Percentiles rank a stretch among this genome's conserved stretches.
Conservation (phyloP, 768 basidiomycete species). For the Tricholoma sp. region DNA sequence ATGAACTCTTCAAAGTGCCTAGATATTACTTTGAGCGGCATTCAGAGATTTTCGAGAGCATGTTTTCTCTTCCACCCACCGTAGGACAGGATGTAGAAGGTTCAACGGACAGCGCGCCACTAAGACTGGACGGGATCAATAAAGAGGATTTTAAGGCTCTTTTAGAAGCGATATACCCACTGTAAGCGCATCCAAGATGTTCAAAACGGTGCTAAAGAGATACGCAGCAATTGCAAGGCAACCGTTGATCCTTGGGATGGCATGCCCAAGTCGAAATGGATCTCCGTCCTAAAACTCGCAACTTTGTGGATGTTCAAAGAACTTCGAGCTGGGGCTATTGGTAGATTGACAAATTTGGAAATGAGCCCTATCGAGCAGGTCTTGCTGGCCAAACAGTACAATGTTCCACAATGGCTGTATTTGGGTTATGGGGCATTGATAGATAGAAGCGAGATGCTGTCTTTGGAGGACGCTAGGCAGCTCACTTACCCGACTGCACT, state of each 20-base stretch:
- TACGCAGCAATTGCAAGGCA: not conserved
- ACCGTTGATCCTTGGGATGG: no score
- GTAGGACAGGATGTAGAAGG: not conserved
- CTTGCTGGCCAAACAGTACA: constrained; percentile 24
- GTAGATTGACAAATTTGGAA: no score
- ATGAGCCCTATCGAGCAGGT: constrained; percentile 25
- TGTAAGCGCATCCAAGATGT: not conserved
- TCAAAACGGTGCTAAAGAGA: not conserved
- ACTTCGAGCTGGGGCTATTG: constrained; percentile 24
- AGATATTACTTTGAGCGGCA: constrained; percentile 17
- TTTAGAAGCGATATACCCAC: not conserved
- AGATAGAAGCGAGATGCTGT: no score
- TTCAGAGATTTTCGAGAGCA: constrained; percentile 20
- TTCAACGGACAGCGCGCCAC: not conserved
- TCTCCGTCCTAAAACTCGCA: constrained; percentile 32
- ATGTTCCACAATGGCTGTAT: constrained; percentile 28
- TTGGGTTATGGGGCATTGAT: no score
- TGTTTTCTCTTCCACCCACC: constrained; percentile 19
- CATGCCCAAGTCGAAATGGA: constrained; percentile 25
- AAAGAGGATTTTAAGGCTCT: not conserved
- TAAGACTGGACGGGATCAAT: not conserved
- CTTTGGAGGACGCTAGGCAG: no score
- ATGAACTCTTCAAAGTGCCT: constrained; percentile 23
- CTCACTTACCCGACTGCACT: no score
- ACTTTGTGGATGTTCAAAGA: constrained; percentile 31